Evolutionary conservation across 148 eudicot genomes (phyloP).

Genomic region (Beta vulgaris): DNA sequence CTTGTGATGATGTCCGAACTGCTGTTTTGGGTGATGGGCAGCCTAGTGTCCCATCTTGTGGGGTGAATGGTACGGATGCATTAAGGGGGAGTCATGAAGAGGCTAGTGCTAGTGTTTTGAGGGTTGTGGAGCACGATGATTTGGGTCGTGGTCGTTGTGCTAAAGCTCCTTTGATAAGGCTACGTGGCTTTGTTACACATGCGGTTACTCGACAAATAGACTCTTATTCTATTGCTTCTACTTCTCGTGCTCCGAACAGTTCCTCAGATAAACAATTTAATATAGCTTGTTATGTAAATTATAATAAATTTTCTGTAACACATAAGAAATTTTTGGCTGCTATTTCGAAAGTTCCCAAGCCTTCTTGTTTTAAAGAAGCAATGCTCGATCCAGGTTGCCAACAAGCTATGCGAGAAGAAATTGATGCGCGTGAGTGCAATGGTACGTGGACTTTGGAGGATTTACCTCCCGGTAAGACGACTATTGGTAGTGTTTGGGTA

Average conservation of each 20-base stretch:
- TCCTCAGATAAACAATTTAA: slow-evolving; percentile 13
- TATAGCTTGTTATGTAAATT: slow-evolving; percentile 16
- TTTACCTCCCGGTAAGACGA: no score
- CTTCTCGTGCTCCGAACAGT: neutral
- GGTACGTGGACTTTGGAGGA: no score
- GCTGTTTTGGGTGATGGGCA: no score
- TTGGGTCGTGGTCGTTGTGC: neutral
- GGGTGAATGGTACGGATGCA: no score
- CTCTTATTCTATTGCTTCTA: neutral
- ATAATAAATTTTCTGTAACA: neutral
- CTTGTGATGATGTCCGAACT: no score
- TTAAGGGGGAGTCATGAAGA: neutral
- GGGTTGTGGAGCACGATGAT: no score
- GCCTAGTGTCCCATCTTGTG: no score
- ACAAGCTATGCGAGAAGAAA: no score
- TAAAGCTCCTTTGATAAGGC: neutral
- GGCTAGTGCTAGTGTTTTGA: no score
- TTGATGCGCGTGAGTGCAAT: no score
- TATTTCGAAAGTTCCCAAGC: neutral
- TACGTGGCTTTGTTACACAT: neutral
- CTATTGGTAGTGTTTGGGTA: no score
- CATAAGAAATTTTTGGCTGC: slow-evolving; percentile 1
- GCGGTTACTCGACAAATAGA: neutral
- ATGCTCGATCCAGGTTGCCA: neutral
- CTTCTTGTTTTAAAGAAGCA: neutral